A percentile compares a stretch with the other conserved stretches of the same genome.
Conservation (phyloP, 1,284 basidiomycete genomes). For the Apiotrichum sp. region DNA sequence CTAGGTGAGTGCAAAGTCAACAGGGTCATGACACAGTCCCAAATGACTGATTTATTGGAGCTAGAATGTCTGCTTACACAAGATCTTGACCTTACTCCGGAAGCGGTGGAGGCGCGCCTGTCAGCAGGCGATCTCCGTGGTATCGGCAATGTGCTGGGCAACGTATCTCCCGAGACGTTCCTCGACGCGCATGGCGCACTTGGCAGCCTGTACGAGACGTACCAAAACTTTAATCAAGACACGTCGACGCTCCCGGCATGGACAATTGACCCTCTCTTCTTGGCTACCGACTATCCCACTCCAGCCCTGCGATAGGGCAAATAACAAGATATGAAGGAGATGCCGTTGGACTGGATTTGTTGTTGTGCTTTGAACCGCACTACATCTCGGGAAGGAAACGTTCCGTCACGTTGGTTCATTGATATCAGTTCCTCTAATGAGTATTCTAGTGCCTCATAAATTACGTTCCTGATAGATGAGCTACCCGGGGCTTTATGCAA, state of each 20-base stretch:
- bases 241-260: constrained; percentile 1
- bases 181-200: constrained; percentile 4
- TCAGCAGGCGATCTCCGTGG: not conserved
- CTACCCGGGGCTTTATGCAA: no score
- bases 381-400: no score
- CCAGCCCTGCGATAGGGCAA: not conserved
- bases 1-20: constrained; percentile 10
- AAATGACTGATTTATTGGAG: no score
- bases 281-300: constrained; percentile 1
- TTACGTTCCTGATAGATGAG: no score
- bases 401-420: no score
- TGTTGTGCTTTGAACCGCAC: no score
- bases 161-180: not conserved
- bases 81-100: constrained; percentile 2
- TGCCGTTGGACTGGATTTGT: no score
- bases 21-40: no score
- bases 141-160: not conserved
- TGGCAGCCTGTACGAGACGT: constrained; percentile 11
- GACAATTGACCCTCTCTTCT: constrained; percentile 13
- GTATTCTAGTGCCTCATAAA: no score
- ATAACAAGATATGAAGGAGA: no score
- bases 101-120: not conserved
- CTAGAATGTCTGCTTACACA: not conserved
- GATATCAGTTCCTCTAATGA: no score
- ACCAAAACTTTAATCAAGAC: constrained; percentile 4